Conservation (phyloP, 768 basidiomycete species). For the Ramaria rubella region DNA sequence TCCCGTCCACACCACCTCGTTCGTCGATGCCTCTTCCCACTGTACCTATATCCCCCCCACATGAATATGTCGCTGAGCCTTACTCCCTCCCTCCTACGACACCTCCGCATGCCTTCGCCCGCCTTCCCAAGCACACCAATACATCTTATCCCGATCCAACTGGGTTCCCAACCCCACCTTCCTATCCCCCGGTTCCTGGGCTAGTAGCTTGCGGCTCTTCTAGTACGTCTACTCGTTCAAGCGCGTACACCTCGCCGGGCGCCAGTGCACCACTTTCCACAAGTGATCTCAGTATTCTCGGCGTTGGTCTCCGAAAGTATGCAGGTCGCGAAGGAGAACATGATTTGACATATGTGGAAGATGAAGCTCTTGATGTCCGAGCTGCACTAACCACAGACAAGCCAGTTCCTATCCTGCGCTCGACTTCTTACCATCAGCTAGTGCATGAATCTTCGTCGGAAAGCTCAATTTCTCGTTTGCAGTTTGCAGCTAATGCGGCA, state of each 20-base stretch:
- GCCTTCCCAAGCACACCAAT: constrained; percentile 41
- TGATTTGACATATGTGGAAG: neutral
- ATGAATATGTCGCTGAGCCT: neutral
- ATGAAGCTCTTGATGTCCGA: constrained; percentile 42
- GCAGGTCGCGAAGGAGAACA: constrained; percentile 51
- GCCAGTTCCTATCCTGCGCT: constrained; percentile 44
- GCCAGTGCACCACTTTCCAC: constrained; percentile 36
- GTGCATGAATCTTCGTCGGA: constrained; percentile 27
- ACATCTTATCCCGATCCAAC: constrained; percentile 68
- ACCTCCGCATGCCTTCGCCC: constrained; percentile 32
- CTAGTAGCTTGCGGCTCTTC: constrained; percentile 48
- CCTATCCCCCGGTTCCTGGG: constrained; percentile 37
- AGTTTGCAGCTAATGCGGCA: constrained; percentile 2
- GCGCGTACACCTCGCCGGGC: constrained; percentile 69
- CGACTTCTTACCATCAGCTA: constrained; percentile 49
- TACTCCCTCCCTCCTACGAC: constrained; percentile 2
- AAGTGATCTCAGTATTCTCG: constrained; percentile 32
- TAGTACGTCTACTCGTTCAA: constrained; percentile 65
- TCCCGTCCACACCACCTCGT: neutral
- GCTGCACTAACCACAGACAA: constrained; percentile 63
- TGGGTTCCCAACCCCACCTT: constrained; percentile 46
- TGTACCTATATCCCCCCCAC: constrained; percentile 1
- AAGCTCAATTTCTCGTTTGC: constrained; percentile 6
- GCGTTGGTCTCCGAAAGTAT: constrained; percentile 51
- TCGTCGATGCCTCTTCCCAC: neutral